These are phyloP conservation scores for Penicillium concentricum DNA, from an alignment of 2,329 filamentous ascomycete genomes.

Conservation along the genomic window DNA sequence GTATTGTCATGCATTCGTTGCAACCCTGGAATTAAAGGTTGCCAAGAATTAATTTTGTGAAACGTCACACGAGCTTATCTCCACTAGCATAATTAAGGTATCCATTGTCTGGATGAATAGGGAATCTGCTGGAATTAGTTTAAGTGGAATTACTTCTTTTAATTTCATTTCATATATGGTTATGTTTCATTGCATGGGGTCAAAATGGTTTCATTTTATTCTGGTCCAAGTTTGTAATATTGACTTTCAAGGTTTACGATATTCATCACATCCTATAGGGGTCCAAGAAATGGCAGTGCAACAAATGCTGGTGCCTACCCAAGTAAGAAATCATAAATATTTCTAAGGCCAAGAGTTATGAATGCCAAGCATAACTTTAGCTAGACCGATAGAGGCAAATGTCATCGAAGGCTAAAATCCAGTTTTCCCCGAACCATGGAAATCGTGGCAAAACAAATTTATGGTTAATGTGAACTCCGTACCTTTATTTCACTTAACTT, in stretches of 20 bases:
- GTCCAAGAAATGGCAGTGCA: background rate
- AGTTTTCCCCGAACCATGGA: conserved; percentile 16
- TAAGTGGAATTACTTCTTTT: background rate
- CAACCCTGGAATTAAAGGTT: conserved; percentile 33
- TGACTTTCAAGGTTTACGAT: background rate
- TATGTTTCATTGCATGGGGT: conserved; percentile 7
- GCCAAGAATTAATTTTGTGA: conserved; percentile 31
- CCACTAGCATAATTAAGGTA: conserved; percentile 38
- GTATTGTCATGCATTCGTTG: conserved; percentile 27
- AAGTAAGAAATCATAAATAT: background rate
- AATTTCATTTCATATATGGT: background rate
- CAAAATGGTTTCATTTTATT: background rate
- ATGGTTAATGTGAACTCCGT: conserved; percentile 6
- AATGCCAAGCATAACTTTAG: conserved; percentile 17
- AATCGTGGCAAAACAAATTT: background rate
- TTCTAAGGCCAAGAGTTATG: conserved; percentile 12
- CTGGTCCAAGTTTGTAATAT: background rate
- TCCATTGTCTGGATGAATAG: conserved; percentile 13
- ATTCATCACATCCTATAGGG: background rate
- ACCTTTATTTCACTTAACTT: conserved; percentile 7
- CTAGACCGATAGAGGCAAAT: conserved; percentile 2
- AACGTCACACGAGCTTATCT: conserved; percentile 41
- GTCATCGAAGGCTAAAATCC: conserved; percentile 25
- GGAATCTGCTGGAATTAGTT: conserved; percentile 9
- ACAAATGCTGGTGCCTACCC: conserved; percentile 12